Evolutionary conservation across 805 yeast genomes (phyloP), one percentile per base, ranked within the genome.

Genomic region (Schwanniomyces vanrijiae): DNA sequence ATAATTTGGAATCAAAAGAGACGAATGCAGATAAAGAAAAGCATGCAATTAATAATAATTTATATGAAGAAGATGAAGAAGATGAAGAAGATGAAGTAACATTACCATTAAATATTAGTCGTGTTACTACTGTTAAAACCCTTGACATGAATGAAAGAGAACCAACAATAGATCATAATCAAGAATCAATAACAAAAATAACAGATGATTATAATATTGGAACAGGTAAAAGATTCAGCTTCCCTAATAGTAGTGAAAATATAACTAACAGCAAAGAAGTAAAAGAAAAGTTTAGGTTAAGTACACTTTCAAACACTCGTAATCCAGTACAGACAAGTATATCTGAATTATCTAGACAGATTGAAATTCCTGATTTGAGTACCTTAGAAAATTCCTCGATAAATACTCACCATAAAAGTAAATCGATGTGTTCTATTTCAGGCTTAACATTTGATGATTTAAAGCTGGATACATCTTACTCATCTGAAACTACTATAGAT

Each of bases 361-460:
- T 73, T 18, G 74, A 71, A 45, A 73, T 73, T 19, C 77, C 78
- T 0, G 69, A 71, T 40, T 56, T 72, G 21, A 58, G 58, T 25
- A 68, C 64, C 37, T 34, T 34, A n/a, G 39, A 37, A 19, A 20
- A 24, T 31, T 16, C 31, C 13, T 28, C 37, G 11, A 40, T 14
- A 11, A n/a, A 29, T 11, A 21, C n/a, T 6, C 22, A 46, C 24
- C 13, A 42, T 3, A 45, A 45, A 3, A 26, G 14, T 16, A 38
- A 18, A 24, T 41, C 56, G 10, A n/a, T 25, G 9, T 34, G 41
- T 35, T 43, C 53, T 3, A 43, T 45, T 33, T 56, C 56, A 51
- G 67, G 68, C 1, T 55, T 63, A 2, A 53, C 62, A 1, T 65
- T 63, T 44, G 60, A 65, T 22, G 70, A 65, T 47, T 39, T 60